Base-by-base conservation (phyloP, 1,284 basidiomycete species). In the Boletus calvinii region DNA sequence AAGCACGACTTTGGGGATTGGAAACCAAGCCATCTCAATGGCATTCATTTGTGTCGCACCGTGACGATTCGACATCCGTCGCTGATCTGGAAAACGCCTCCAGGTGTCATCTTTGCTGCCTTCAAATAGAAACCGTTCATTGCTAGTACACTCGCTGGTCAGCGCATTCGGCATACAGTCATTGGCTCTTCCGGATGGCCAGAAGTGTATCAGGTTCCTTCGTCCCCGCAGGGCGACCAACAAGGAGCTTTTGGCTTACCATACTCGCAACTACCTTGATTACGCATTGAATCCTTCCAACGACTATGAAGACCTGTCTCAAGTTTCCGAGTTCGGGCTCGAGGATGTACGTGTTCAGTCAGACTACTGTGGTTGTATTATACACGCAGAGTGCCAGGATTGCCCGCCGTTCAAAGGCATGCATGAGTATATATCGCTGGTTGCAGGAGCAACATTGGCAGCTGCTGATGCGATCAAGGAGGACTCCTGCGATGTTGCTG, bases 61-160 rank as follows among this genome's bases (percentile, higher is more conserved):
- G n/a, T n/a, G n/a, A n/a, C n/a, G n/a, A 24, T 15, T 22, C 22
- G 5, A 11, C 30, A 24, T 38, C 31, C 12, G 24, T 34, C 47
- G 6, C 35, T 44, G 17, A 46, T 38, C 43, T 46, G 30, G 50
- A 40, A 30, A 22, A 66, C 13, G 11, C n/a, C 10, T 1, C 18
- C 65, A 81, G 84, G 73, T 76, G 51, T 88, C 84, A 2, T 88
- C 87, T 18, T 73, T 81, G 4, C 78, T 96, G 1, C 94, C 94
- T 0, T 90, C 91, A 1, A 96, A 97, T 66, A 74, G 68, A 47
- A 85, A 86, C 13, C 79, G 94, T n/a, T 94, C 93, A 0, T 66
- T 82, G 0, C 66, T 92, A 6, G 90, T 95, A 2, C 92, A 97
- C 63, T 80, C 83, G 1, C 76, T 96, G 11, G 73, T 85, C 48